Percentiles rank a stretch among this genome's conserved stretches.
phyloP scores from a whole-genome alignment of 2,329 filamentous ascomycete genomes.

The Penicillium sp. region DNA sequence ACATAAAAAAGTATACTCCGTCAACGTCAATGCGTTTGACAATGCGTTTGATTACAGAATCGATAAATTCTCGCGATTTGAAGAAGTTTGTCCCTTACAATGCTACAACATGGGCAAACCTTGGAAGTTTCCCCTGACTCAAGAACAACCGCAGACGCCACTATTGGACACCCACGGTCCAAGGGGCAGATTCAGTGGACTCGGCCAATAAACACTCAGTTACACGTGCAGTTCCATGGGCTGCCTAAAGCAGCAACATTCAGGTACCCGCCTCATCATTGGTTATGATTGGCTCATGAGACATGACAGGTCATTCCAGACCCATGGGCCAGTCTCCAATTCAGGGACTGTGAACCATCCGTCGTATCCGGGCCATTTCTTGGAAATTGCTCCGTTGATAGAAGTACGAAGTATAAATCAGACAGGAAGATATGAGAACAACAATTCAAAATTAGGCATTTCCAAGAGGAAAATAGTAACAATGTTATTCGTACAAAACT shows the following conservation, averaged over 20 bases:
- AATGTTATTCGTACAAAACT: too few species aligned
- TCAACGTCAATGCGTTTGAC: background rate
- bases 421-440: too few species aligned
- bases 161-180: conserved; percentile 18
- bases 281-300: conserved; percentile 17
- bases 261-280: conserved; percentile 23
- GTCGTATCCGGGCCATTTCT: background rate
- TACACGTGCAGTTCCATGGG: conserved; percentile 14
- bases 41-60: background rate
- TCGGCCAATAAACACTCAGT: conserved; percentile 19
- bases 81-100: background rate
- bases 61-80: background rate
- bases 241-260: conserved; percentile 13
- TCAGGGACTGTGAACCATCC: background rate
- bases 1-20: background rate
- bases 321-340: background rate
- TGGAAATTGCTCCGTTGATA: background rate
- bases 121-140: conserved; percentile 21
- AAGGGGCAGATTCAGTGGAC: conserved; percentile 14
- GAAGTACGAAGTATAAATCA: background rate
- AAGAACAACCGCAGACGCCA: conserved; percentile 20
- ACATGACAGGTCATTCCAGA: conserved; percentile 26
- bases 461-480: too few species aligned
- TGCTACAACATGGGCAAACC: background rate
- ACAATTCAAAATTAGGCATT: too few species aligned